These are phyloP conservation scores for Arthroderma sp. DNA, from an alignment of 2,329 filamentous ascomycete genomes.

Conservation along the genomic window DNA sequence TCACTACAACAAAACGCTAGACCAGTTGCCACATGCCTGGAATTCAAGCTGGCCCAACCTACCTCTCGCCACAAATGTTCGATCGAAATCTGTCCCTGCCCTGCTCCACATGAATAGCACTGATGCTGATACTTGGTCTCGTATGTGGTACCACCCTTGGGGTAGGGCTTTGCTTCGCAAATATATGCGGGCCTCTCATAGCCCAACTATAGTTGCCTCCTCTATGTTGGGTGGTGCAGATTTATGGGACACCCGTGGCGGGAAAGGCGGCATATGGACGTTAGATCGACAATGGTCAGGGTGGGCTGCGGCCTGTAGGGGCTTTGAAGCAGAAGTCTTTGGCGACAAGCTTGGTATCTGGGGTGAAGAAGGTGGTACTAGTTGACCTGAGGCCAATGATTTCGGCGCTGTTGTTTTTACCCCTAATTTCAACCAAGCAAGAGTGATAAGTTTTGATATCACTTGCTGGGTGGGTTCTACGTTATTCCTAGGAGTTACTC, in stretches of 20 bases:
- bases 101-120: conserved; percentile 29
- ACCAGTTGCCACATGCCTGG: conserved; percentile 28
- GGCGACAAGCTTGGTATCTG: conserved; percentile 15
- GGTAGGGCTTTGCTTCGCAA: conserved; percentile 38
- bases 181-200: conserved; percentile 34
- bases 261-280: conserved; percentile 43
- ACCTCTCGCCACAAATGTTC: conserved; percentile 36
- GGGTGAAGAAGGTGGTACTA: not conserved
- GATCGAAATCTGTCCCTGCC: conserved; percentile 34
- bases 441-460: no score
- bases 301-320: conserved; percentile 36
- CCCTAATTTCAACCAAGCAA: no score
- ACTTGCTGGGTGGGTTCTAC: no score
- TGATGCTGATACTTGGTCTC: conserved; percentile 28
- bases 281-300: conserved; percentile 36
- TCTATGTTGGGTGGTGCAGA: conserved; percentile 34
- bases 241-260: conserved; percentile 39
- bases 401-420: no score
- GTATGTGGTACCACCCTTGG: conserved; percentile 38
- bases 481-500: no score
- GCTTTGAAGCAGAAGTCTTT: conserved; percentile 35
- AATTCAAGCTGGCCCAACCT: conserved; percentile 31
- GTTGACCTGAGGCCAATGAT: not conserved
- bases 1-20: conserved; percentile 26
- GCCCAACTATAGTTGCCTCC: conserved; percentile 30